Percentiles rank a stretch among this genome's conserved stretches.
phyloP scores from a whole-genome alignment of 1,139 yeast genomes.

The Candida sp. region DNA sequence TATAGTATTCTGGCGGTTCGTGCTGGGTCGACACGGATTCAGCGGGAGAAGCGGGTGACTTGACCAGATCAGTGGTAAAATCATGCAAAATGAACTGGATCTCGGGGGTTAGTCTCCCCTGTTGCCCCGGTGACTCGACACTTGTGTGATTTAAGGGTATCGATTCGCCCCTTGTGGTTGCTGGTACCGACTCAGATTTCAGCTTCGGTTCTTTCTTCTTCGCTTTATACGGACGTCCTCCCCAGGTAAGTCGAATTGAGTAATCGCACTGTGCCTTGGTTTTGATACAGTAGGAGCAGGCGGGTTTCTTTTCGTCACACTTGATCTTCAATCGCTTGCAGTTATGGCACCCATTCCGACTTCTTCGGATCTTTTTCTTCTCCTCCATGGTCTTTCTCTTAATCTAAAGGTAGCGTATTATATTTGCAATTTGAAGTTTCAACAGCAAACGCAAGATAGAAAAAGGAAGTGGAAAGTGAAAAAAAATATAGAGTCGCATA shows the following conservation, averaged over 20 bases:
- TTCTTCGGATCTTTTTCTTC: conserved; percentile 20
- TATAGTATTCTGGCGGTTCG: conserved; percentile 1
- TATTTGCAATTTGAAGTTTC: background rate
- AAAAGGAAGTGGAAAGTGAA: no score
- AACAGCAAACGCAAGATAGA: no score
- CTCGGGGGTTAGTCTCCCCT: background rate
- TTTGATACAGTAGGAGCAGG: conserved; percentile 62
- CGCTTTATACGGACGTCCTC: conserved; percentile 66
- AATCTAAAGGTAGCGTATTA: no score
- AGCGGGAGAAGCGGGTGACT: conserved; percentile 7
- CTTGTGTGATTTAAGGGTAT: no score
- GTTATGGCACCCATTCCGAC: conserved; percentile 62
- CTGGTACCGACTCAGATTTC: no score
- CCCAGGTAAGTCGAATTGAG: conserved; percentile 72
- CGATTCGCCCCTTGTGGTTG: no score
- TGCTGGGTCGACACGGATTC: background rate
- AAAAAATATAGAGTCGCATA: no score
- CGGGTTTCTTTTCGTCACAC: conserved; percentile 74
- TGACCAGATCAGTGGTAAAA: background rate
- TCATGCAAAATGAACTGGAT: conserved; percentile 4
- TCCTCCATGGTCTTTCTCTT: conserved; percentile 1
- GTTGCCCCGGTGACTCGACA: no score
- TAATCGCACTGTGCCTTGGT: conserved; percentile 62
- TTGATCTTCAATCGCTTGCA: conserved; percentile 74
- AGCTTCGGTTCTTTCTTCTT: no score